Conservation (phyloP, 495 filamentous ascomycete genomes). For the Annulohypoxylon moriforme region DNA sequence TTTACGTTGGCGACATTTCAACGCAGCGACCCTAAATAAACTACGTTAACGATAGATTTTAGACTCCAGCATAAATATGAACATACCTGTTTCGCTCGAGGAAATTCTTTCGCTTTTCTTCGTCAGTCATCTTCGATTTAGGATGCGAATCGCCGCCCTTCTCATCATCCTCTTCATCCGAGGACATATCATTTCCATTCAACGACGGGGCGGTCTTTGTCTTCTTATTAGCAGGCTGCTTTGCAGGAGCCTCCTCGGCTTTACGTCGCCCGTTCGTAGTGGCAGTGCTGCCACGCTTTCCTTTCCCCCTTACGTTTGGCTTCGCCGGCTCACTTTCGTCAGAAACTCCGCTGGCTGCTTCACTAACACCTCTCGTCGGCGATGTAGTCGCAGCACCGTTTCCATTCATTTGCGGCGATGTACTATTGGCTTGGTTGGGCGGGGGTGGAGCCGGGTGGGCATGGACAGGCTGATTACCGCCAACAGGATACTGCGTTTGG, state of each 20-base stretch:
- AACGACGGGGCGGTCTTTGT: slow-evolving; percentile 64
- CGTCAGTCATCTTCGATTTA: slow-evolving; percentile 94
- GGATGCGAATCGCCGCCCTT: slow-evolving; percentile 56
- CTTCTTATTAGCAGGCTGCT: slow-evolving; percentile 76
- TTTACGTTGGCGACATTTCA: slow-evolving; percentile 98
- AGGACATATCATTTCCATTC: slow-evolving; percentile 59
- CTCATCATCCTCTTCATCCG: slow-evolving; percentile 66
- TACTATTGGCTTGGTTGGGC: slow-evolving; percentile 59
- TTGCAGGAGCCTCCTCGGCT: slow-evolving; percentile 76
- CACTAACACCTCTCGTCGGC: slow-evolving; percentile 68
- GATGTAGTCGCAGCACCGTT: slow-evolving; percentile 57
- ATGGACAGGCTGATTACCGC: slow-evolving; percentile 60
- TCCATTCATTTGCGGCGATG: slow-evolving; percentile 63
- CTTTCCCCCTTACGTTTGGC: slow-evolving; percentile 71
- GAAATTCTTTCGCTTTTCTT: slow-evolving; percentile 98
- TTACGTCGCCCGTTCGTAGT: slow-evolving; percentile 76
- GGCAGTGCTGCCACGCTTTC: slow-evolving; percentile 68
- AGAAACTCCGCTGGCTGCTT: slow-evolving; percentile 75
- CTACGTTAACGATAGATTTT: slow-evolving; percentile 42
- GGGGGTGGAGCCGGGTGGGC: slow-evolving; percentile 47
- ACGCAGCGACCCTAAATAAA: slow-evolving; percentile 80
- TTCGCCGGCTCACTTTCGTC: slow-evolving; percentile 78
- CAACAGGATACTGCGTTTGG: slow-evolving; percentile 64
- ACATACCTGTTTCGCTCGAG: slow-evolving; percentile 93
- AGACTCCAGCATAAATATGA: slow-evolving; percentile 2